phyloP scores from a whole-genome alignment of 306 rosid genomes.

The Geum urbanum region DNA sequence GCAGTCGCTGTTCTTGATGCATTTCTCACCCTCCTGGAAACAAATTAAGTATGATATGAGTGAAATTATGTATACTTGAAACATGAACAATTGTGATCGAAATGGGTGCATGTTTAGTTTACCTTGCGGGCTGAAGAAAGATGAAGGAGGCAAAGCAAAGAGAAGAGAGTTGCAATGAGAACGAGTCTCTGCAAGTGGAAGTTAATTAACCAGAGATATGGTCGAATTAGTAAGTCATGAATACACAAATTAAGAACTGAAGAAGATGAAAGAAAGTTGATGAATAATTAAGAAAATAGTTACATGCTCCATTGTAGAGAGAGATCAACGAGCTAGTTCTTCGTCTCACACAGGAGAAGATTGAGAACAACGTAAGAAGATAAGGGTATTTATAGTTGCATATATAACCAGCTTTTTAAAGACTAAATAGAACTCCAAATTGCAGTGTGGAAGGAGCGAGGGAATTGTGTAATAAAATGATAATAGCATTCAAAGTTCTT shows the following conservation, averaged over 20 bases:
- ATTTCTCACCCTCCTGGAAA: conserved; percentile 59
- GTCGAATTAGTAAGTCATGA: background rate
- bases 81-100: too few relatives aligned
- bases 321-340: background rate
- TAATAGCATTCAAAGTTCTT: background rate
- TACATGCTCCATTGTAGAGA: conserved; percentile 15
- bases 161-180: conserved; percentile 30
- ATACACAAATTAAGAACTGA: conserved; percentile 11
- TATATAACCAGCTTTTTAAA: background rate
- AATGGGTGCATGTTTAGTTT: too few relatives aligned
- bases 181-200: conserved; percentile 37
- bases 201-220: conserved; percentile 2
- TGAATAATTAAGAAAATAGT: background rate
- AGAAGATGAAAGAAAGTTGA: background rate
- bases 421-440: background rate
- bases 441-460: background rate
- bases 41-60: background rate
- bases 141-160: conserved; percentile 32
- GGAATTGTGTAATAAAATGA: background rate
- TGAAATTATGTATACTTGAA: too few relatives aligned
- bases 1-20: conserved; percentile 51
- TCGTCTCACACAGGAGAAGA: background rate
- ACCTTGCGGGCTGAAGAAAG: conserved; percentile 67
- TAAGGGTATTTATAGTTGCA: background rate
- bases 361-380: background rate